Percentiles rank a stretch among this genome's conserved stretches.
These are phyloP conservation scores for Acorus gramineus DNA, from an alignment of 106 monocot species.

Conservation along the genomic window DNA sequence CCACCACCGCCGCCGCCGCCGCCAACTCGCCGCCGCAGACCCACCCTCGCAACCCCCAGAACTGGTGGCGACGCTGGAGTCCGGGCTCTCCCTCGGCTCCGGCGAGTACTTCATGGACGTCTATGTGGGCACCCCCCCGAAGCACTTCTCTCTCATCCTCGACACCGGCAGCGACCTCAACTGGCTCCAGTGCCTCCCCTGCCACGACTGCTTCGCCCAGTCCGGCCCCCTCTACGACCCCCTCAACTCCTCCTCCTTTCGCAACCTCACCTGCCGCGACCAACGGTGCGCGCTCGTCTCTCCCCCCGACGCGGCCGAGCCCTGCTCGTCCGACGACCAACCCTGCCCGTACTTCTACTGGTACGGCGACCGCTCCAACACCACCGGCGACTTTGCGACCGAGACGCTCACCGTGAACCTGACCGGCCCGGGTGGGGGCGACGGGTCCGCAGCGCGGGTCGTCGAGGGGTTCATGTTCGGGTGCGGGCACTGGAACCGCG, in stretches of 20 bases:
- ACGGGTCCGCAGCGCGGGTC: too few relatives aligned
- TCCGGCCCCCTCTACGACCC: background rate
- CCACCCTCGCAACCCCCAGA: too few relatives aligned
- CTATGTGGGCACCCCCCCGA: background rate
- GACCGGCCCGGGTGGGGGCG: background rate
- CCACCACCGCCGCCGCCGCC: too few relatives aligned
- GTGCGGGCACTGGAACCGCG: too few relatives aligned
- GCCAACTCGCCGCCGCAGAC: too few relatives aligned
- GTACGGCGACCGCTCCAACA: background rate
- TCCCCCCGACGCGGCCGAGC: background rate
- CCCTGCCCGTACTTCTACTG: background rate
- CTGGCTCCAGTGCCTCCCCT: constrained; percentile 2
- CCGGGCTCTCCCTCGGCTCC: too few relatives aligned
- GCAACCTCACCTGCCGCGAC: background rate
- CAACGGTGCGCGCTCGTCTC: background rate
- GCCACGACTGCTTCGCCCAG: background rate
- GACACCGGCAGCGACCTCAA: constrained; percentile 5
- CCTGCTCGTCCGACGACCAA: background rate
- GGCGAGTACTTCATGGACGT: background rate
- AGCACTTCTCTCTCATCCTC: background rate
- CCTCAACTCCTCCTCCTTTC: background rate
- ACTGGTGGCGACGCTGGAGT: too few relatives aligned
- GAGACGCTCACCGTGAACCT: background rate
- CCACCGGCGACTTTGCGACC: background rate
- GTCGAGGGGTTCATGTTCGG: too few relatives aligned